A percentile compares a stretch with the other conserved stretches of the same genome.
Evolutionary conservation across 805 yeast genomes (phyloP).

Genomic region (Spathaspora boniae): DNA sequence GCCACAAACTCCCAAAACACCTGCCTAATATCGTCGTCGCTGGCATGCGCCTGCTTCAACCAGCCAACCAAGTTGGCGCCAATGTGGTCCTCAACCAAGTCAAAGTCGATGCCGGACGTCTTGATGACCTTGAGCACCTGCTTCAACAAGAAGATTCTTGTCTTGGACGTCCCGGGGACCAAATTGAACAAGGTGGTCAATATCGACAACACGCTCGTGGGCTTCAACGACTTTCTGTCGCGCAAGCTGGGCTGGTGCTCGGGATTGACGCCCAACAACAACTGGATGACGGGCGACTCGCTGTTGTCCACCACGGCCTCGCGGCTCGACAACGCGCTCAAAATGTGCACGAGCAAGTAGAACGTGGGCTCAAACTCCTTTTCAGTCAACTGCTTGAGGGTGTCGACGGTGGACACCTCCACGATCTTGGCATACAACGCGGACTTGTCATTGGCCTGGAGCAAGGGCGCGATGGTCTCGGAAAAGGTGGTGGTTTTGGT

Average conservation of each 20-base stretch:
- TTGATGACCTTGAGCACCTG: slow-evolving; percentile 31
- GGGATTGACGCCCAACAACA: slow-evolving; percentile 32
- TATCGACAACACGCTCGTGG: slow-evolving; percentile 38
- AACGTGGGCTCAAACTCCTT: slow-evolving; percentile 45
- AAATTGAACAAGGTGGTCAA: slow-evolving; percentile 41
- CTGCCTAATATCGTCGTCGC: slow-evolving; percentile 24
- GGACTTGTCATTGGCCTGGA: slow-evolving; percentile 20
- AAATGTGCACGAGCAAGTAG: slow-evolving; percentile 36
- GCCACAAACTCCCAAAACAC: slow-evolving; percentile 37
- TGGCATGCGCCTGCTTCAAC: slow-evolving; percentile 30
- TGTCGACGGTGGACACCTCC: slow-evolving; percentile 25
- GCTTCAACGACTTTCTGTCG: slow-evolving; percentile 42
- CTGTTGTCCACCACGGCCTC: slow-evolving; percentile 25
- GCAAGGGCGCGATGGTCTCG: slow-evolving; percentile 8
- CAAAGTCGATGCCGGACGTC: slow-evolving; percentile 27
- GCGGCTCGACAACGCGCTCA: slow-evolving; percentile 25
- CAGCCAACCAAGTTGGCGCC: slow-evolving; percentile 35
- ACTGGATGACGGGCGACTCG: slow-evolving; percentile 19
- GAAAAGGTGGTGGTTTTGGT: slow-evolving; percentile 27
- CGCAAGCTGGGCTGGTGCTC: slow-evolving; percentile 36
- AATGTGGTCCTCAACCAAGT: slow-evolving; percentile 31
- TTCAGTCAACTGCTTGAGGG: slow-evolving; percentile 34
- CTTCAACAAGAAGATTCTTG: slow-evolving; percentile 29
- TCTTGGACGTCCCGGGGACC: slow-evolving; percentile 29
- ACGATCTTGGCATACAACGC: slow-evolving; percentile 27